Conservation (phyloP, 371 early-diverging fungal genomes). For the Sporodiniella umbellata region DNA sequence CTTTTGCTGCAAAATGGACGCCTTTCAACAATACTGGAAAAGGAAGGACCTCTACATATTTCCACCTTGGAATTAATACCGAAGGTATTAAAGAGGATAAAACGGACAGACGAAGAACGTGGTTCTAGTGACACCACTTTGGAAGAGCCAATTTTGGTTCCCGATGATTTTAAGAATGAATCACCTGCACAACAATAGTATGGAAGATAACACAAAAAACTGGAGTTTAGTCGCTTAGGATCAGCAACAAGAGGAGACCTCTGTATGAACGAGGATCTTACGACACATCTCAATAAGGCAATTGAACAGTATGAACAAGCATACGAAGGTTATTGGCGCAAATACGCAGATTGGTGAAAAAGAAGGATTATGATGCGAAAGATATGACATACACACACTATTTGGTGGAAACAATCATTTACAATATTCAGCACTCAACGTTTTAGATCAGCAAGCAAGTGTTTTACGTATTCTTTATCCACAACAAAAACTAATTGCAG, state of each 20-base stretch:
- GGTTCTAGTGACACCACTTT: constrained; percentile 9
- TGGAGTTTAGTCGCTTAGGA: constrained; percentile 17
- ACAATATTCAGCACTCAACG: constrained; percentile 2
- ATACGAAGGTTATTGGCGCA: constrained; percentile 13
- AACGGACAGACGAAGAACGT: background rate
- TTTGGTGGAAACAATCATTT: background rate
- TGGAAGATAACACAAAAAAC: background rate
- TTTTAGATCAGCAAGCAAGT: constrained; percentile 4
- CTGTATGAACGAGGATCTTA: constrained; percentile 4
- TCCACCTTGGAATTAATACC: constrained; percentile 18
- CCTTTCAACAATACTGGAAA: constrained; percentile 8
- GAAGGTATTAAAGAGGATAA: constrained; percentile 2
- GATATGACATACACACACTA: background rate
- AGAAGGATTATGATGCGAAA: background rate
- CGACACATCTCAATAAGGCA: background rate
- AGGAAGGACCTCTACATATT: constrained; percentile 5
- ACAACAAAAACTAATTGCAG: constrained; percentile 2
- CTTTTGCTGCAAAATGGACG: background rate
- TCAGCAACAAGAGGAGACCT: constrained; percentile 2
- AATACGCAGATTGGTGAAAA: constrained; percentile 5
- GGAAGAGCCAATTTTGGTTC: constrained; percentile 14
- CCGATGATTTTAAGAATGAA: constrained; percentile 10
- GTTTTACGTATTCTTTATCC: constrained; percentile 4
- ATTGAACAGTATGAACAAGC: background rate
- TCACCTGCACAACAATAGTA: constrained; percentile 1